These are phyloP conservation scores for Lactarius sanguifluus DNA, from an alignment of 768 basidiomycete species.

Conservation along the genomic window DNA sequence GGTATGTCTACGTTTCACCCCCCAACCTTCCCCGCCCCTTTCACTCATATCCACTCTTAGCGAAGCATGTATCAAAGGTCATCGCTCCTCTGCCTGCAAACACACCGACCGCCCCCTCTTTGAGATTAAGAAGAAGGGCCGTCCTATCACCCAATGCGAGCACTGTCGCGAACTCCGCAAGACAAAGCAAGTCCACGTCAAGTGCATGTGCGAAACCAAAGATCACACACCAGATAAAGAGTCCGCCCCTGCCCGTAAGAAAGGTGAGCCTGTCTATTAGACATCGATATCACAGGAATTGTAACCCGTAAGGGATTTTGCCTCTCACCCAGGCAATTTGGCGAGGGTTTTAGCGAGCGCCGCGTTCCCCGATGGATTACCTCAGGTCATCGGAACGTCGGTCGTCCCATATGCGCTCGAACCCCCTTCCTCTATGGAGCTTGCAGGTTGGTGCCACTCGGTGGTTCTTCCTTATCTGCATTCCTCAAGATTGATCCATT, in stretches of 20 bases:
- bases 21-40: background rate
- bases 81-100: constrained; percentile 84
- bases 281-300: constrained; percentile 17
- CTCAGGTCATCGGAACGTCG: constrained; percentile 66
- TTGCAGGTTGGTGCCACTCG: constrained; percentile 38
- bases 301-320: constrained; percentile 33
- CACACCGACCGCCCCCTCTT: constrained; percentile 89
- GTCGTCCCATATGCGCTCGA: constrained; percentile 49
- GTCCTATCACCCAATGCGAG: constrained; percentile 87
- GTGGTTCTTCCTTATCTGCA: background rate
- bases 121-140: constrained; percentile 90
- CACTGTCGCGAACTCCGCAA: constrained; percentile 82
- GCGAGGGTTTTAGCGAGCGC: constrained; percentile 65
- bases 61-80: constrained; percentile 93
- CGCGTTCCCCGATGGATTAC: constrained; percentile 79
- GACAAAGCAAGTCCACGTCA: constrained; percentile 77
- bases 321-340: constrained; percentile 45
- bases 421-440: constrained; percentile 59
- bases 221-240: constrained; percentile 23
- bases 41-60: constrained; percentile 42
- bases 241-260: constrained; percentile 41
- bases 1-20: constrained; percentile 45
- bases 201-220: constrained; percentile 62
- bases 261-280: constrained; percentile 53
- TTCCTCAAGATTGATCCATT: background rate